Evolutionary conservation across 164 flowering plant species (phyloP).

Genomic region (Annona cherimola): DNA sequence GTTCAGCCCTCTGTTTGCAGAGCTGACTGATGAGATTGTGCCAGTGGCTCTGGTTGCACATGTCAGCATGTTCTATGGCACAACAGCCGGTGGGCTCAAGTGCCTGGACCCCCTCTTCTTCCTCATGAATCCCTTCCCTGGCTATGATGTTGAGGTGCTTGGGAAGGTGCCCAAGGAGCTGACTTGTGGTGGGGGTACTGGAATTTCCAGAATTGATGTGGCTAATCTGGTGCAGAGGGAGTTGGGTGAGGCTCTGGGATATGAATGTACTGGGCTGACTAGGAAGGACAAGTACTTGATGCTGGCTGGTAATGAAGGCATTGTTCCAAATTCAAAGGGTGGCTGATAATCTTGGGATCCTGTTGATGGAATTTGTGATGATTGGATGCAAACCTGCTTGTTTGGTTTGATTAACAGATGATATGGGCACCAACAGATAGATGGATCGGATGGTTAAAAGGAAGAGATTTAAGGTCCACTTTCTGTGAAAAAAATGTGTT

Average conservation of each 20-base stretch:
- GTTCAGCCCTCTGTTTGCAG: slow-evolving; percentile 42
- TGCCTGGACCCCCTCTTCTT: slow-evolving; percentile 37
- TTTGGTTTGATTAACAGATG: too few relatives aligned
- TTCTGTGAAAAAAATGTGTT: too few relatives aligned
- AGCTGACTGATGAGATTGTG: slow-evolving; percentile 29
- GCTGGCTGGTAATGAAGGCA: slow-evolving; percentile 58
- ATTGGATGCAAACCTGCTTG: too few relatives aligned
- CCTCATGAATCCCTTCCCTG: slow-evolving; percentile 31
- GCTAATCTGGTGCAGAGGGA: slow-evolving; percentile 54
- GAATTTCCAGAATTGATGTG: slow-evolving; percentile 40
- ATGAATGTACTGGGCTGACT: slow-evolving; percentile 56
- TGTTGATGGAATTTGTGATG: too few relatives aligned
- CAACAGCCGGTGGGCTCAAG: slow-evolving; percentile 35
- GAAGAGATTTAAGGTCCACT: too few relatives aligned
- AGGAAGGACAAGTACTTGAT: slow-evolving; percentile 60
- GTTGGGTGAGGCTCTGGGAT: slow-evolving; percentile 41
- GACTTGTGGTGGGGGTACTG: slow-evolving; percentile 15
- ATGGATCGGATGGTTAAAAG: too few relatives aligned
- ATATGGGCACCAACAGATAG: too few relatives aligned
- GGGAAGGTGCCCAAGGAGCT: slow-evolving; percentile 14
- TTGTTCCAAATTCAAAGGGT: slow-evolving; percentile 4
- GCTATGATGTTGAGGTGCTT: slow-evolving; percentile 22
- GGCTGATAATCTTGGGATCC: too few relatives aligned
- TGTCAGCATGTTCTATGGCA: slow-evolving; percentile 35
- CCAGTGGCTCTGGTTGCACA: slow-evolving; percentile 30